Percentiles rank a stretch among this genome's conserved stretches.
Evolutionary conservation across 2,329 filamentous ascomycete species (phyloP).

Genomic region (Colletotrichum sp.): DNA sequence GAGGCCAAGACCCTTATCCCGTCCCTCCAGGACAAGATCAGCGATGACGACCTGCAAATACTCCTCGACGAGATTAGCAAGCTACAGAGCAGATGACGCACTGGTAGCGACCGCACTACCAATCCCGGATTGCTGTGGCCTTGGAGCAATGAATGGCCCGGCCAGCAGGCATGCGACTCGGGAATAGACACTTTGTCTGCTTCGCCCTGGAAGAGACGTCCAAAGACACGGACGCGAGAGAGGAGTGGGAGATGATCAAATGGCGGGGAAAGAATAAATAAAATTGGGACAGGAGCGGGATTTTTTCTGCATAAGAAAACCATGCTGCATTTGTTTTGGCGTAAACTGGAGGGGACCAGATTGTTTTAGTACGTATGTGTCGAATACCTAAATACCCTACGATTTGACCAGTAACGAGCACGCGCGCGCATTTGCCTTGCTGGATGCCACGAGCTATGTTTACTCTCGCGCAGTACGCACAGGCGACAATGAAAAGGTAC

Average conservation of each 20-base stretch:
- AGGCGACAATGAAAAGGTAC: background rate
- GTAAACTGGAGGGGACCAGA: constrained; percentile 17
- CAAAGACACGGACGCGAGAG: background rate
- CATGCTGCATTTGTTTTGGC: constrained; percentile 21
- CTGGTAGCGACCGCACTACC: background rate
- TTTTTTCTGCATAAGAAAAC: constrained; percentile 3
- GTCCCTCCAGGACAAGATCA: constrained; percentile 86
- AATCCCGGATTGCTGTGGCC: background rate
- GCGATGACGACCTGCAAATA: constrained; percentile 85
- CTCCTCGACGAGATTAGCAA: constrained; percentile 91
- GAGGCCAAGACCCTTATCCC: constrained; percentile 97
- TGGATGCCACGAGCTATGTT: background rate
- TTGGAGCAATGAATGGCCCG: background rate
- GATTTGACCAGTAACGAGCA: background rate
- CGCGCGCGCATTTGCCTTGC: background rate
- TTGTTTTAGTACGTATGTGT: constrained; percentile 18
- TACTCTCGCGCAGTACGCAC: background rate
- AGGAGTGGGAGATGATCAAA: background rate
- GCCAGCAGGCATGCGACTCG: background rate
- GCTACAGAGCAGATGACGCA: constrained; percentile 52
- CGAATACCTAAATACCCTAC: constrained; percentile 23
- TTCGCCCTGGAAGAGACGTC: background rate
- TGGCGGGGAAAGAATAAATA: background rate
- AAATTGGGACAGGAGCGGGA: background rate
- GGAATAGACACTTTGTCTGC: background rate